Base-by-base conservation (phyloP, 73 alveolate species). In the Halteria grandinella region DNA sequence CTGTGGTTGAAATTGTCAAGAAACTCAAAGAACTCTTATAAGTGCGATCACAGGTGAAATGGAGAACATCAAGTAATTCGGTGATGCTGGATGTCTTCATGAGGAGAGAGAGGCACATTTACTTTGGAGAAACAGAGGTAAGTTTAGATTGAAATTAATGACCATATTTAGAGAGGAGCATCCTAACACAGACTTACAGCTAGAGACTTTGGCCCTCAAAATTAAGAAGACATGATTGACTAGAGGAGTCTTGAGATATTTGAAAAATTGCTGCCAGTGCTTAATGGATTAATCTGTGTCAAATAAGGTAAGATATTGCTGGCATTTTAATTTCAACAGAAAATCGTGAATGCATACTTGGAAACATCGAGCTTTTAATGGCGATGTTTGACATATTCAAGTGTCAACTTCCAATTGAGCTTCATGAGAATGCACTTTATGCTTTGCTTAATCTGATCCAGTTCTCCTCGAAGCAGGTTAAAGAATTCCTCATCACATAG, bases 261-360 rank as follows among this genome's bases (percentile, higher is more conserved):
- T 14, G 87, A 75, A 48, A 75, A 75, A 24, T 37, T 75, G n/a
- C 55, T 75, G 44, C 87, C 87, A 40, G 78, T 75, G n/a, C 21
- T 75, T 1, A 75, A 75, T 57, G 87, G 87, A 25, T 32, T 75
- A 0, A 40, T 75, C 10, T 75, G 43, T 33, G 18, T 58, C 28
- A 75, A 57, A 29, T 7, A 53, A 15, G 79, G 63, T 39, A 64
- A 23, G 5, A 12, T 2, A 44, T 23, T 10, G 17, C 10, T 43
- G 15, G 36, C 43, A 1, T 21, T n/a, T 10, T 36, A 15, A 25
- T 25, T 37, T 37, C 10, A 40, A 21, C 27, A 70, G 47, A 52
- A 31, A 73, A 54, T 15, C 23, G 85, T 2, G 34, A 39, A 7
- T 52, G 39, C 32, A 23, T 75, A 4, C 36, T 28, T 2, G 20